Evolutionary conservation across 108 stramenopile species (phyloP).

Genomic region (Cyclostephanos invisitatus): DNA sequence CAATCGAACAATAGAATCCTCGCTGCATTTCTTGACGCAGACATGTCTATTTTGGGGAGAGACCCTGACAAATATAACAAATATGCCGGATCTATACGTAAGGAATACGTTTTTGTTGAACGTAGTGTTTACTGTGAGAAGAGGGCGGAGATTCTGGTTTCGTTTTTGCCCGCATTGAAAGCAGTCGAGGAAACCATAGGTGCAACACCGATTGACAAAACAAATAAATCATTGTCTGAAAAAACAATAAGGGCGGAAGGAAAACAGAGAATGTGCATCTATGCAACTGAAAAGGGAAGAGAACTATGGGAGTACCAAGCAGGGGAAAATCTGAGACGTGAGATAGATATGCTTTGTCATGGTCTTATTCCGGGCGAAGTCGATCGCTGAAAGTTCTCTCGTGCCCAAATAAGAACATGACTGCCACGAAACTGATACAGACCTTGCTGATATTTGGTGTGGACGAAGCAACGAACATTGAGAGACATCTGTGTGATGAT

Average conservation of each 20-base stretch:
- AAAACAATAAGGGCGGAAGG: background rate
- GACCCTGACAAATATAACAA: constrained; percentile 42
- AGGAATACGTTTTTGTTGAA: constrained; percentile 70
- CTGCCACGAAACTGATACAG: too few species aligned
- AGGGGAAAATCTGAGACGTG: constrained; percentile 54
- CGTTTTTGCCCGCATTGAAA: constrained; percentile 47
- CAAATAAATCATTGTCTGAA: background rate
- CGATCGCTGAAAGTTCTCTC: too few species aligned
- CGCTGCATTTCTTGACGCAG: constrained; percentile 73
- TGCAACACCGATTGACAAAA: background rate
- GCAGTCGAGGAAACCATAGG: background rate
- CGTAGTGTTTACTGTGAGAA: constrained; percentile 66
- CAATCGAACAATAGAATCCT: constrained; percentile 22
- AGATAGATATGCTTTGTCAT: constrained; percentile 59
- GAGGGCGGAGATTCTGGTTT: constrained; percentile 68
- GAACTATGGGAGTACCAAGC: constrained; percentile 60
- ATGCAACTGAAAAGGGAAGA: constrained; percentile 51
- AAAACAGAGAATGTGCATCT: constrained; percentile 53
- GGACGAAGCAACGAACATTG: too few species aligned
- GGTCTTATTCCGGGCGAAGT: constrained; percentile 59
- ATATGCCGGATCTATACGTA: constrained; percentile 76
- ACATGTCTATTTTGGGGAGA: constrained; percentile 84
- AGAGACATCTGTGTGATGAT: too few species aligned
- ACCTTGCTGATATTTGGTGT: too few species aligned
- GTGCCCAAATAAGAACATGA: too few species aligned